Evolutionary conservation across 208 protist species (phyloP).

Genomic region (Acanthamoeba royreba): DNA sequence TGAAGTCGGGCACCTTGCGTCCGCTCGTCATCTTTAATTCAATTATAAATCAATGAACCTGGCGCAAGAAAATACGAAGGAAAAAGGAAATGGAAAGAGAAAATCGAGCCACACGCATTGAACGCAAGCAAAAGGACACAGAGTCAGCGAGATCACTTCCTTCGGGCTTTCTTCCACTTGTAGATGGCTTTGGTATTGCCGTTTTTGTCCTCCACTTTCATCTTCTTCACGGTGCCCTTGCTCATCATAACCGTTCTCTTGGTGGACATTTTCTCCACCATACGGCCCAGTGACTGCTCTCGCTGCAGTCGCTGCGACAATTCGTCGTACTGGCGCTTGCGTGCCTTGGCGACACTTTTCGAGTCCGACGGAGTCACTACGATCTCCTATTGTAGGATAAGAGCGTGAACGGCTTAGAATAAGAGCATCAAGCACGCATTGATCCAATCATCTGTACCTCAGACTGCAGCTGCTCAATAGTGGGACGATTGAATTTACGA

Average conservation of each 20-base stretch:
- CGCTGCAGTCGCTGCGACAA: neutral
- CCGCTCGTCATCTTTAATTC: neutral
- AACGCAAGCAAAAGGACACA: too few relatives aligned
- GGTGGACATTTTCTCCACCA: neutral
- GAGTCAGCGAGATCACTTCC: too few relatives aligned
- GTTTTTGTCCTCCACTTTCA: neutral
- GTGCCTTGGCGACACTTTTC: neutral
- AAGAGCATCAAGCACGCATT: neutral
- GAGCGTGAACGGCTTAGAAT: neutral
- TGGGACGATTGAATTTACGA: slow-evolving; percentile 19
- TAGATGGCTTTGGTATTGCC: neutral
- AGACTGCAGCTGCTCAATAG: neutral
- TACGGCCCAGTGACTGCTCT: neutral
- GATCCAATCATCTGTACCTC: neutral
- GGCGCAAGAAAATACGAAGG: too few relatives aligned
- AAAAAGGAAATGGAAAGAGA: too few relatives aligned
- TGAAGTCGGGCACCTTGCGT: neutral
- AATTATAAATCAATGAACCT: too few relatives aligned
- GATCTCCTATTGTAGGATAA: neutral
- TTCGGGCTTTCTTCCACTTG: slow-evolving; percentile 30
- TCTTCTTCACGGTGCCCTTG: neutral
- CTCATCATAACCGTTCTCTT: neutral
- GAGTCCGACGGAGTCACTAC: neutral
- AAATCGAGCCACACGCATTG: too few relatives aligned
- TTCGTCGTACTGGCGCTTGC: slow-evolving; percentile 33